Percentiles rank a stretch among this genome's conserved stretches.
Conservation (phyloP, 1,139 yeast species). For the Diutina rugosa region DNA sequence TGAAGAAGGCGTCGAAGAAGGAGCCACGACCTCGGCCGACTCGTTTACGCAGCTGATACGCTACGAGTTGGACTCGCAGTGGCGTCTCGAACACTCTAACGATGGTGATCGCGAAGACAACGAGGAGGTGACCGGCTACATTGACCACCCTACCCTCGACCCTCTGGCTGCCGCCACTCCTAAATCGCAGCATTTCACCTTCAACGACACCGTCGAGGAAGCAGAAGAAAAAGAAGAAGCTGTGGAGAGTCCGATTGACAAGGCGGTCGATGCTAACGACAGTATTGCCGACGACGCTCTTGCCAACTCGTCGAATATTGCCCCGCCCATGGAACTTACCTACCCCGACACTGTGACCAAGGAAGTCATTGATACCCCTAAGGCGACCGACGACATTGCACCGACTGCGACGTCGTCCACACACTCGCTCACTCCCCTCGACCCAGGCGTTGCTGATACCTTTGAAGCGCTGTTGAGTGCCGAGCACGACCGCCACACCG, state of each 20-base stretch:
- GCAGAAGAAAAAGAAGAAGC: neutral
- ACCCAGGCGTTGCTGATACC: neutral
- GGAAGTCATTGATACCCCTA: conserved; percentile 11
- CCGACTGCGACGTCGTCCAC: conserved; percentile 8
- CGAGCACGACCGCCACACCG: neutral
- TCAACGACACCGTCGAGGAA: neutral
- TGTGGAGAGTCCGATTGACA: neutral
- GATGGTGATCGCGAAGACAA: conserved; percentile 34
- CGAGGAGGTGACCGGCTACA: conserved; percentile 17
- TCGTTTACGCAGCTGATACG: neutral
- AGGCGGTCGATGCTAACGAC: neutral
- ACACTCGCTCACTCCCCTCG: conserved; percentile 26
- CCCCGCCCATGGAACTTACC: conserved; percentile 24
- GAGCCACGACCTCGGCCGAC: neutral
- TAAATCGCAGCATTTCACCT: conserved; percentile 4
- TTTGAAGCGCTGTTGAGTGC: neutral
- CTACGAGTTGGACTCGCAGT: conserved; percentile 20
- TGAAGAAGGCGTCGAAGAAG: neutral
- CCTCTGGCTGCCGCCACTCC: conserved; percentile 4
- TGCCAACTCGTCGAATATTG: conserved; percentile 33
- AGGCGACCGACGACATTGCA: no score
- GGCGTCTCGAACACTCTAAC: conserved; percentile 28
- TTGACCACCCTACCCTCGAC: conserved; percentile 4
- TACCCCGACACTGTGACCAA: conserved; percentile 17
- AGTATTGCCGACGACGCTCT: conserved; percentile 6